A percentile compares a stretch with the other conserved stretches of the same genome.
Conservation (phyloP, 306 rosid species). For the Geum urbanum region DNA sequence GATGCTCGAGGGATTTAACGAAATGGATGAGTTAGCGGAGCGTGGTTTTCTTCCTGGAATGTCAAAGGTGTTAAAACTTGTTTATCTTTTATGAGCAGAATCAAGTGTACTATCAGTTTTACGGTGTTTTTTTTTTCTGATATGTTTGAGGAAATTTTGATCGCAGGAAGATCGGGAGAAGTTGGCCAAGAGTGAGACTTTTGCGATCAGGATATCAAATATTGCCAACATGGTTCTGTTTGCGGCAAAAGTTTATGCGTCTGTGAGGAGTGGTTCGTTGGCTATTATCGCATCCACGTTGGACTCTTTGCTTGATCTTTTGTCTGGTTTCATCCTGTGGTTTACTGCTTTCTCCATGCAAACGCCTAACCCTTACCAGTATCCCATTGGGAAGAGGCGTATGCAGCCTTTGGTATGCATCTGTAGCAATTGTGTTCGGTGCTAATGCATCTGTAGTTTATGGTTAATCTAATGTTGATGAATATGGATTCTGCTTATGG, state of each 20-base stretch:
- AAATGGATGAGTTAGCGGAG: conserved; percentile 86
- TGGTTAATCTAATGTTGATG: background rate
- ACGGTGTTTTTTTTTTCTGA: conserved; percentile 22
- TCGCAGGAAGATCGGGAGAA: conserved; percentile 83
- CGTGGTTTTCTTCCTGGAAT: conserved; percentile 83
- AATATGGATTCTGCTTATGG: background rate
- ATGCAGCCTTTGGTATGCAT: conserved; percentile 91
- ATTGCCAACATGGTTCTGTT: conserved; percentile 90
- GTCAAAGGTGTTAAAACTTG: conserved; percentile 67
- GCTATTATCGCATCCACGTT: conserved; percentile 97
- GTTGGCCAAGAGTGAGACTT: conserved; percentile 76
- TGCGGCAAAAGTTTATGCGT: conserved; percentile 87
- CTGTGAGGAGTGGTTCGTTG: conserved; percentile 84
- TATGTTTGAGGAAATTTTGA: conserved; percentile 9
- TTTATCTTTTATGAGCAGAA: background rate
- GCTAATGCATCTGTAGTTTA: background rate
- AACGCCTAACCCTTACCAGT: conserved; percentile 93
- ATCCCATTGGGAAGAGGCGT: conserved; percentile 93
- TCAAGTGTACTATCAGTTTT: background rate
- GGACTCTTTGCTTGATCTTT: conserved; percentile 95
- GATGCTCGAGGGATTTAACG: conserved; percentile 92
- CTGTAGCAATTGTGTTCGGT: conserved; percentile 6
- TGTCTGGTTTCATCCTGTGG: conserved; percentile 97
- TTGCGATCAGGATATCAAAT: conserved; percentile 90
- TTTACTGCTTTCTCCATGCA: conserved; percentile 99